Evolutionary conservation across 2,329 filamentous ascomycete species (phyloP).

Genomic region (Colletotrichum sp.): DNA sequence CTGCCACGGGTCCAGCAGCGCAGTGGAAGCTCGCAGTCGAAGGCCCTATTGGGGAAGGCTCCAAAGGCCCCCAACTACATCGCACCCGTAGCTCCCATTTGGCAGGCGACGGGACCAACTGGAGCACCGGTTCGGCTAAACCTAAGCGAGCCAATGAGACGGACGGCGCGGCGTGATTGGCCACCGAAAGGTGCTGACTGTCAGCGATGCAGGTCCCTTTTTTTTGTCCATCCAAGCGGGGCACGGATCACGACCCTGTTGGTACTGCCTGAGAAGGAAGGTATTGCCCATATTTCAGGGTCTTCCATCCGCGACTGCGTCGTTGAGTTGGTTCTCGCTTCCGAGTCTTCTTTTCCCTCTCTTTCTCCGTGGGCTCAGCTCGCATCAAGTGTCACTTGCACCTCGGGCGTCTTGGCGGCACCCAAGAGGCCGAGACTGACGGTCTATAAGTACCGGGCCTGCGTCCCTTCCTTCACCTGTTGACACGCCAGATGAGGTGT

Average conservation of each 20-base stretch:
- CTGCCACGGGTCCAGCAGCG: neutral
- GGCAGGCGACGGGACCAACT: neutral
- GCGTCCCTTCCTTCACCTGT: neutral
- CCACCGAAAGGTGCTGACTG: neutral
- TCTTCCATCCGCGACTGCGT: neutral
- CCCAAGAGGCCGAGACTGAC: neutral
- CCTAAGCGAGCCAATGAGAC: conserved; percentile 13
- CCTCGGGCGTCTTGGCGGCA: neutral
- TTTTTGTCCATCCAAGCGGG: neutral
- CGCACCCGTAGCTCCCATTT: neutral
- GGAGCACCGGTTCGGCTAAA: neutral
- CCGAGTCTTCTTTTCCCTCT: neutral
- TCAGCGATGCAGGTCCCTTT: neutral
- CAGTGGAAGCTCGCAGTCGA: neutral
- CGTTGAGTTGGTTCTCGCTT: neutral
- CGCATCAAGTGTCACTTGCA: neutral
- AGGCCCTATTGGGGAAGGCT: neutral
- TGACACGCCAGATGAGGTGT: conserved; percentile 1
- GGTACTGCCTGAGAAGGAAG: neutral
- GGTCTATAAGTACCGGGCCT: neutral
- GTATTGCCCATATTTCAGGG: neutral
- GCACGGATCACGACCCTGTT: neutral
- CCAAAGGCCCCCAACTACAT: neutral
- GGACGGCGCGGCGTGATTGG: neutral
- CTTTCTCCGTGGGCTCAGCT: neutral